Evolutionary conservation across 441 rosid species (phyloP), one percentile per base, ranked within the genome.

Genomic region (Adansonia grandidieri): DNA sequence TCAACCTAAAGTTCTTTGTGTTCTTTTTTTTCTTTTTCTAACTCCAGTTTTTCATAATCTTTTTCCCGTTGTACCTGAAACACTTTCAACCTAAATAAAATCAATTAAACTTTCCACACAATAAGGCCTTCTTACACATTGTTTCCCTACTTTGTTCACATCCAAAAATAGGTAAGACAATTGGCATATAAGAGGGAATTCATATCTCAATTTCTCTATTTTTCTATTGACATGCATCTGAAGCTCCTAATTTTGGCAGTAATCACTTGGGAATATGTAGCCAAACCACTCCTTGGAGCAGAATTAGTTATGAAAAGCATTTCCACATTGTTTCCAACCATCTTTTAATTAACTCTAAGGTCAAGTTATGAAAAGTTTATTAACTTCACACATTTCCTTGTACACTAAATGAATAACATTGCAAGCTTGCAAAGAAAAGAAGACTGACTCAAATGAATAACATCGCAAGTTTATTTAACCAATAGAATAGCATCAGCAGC

Each of bases 261-360:
- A 44, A 3, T 48, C 17, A 70, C 3, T 28, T 51, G 11, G 61
- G 54, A 67, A 66, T 40, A 20, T 9, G 13, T 66, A 24, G 20
- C 74, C 74, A 71, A 71, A 71, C 8, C 61, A 71, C 62, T 53
- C 15, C 42, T 24, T 14, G 45, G 8, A 51, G 44, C 44, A 71
- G 20, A 71, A 45, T 68, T 20, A 10, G 73, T 45, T 20, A 68
- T 1, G 5, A 40, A 20, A 20, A 47, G 73, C 73, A 11, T 24
- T 51, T 32, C 61, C 44, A 71, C 19, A 28, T 71, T 51, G 45
- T 51, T 53, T 51, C 22, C 61, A 69, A 51, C 57, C 56, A 68
- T n/a, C 24, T 44, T 45, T 68, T 47, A 10, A 69, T 37, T 48
- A 69, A 20, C 73, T 68, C 11, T 47, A 6, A 20, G 19, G 56